Base-by-base conservation (phyloP, 495 filamentous ascomycete species). In the Penicillium daleae region DNA sequence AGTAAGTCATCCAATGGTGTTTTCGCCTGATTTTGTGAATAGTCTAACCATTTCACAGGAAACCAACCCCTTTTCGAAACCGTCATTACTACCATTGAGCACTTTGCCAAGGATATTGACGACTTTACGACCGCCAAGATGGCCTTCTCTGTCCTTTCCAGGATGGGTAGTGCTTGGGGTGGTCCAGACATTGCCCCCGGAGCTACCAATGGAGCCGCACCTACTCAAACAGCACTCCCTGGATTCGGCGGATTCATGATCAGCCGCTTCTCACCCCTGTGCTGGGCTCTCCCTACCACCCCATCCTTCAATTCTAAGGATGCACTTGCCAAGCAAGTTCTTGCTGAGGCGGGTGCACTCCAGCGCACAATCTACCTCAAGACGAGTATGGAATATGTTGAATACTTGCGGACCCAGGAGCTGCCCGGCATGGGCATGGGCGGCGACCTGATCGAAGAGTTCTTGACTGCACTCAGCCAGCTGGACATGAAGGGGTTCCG, bases 221-320 rank as follows among this genome's bases (percentile, higher is more conserved):
- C 70, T 12, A 67, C 81, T 24, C 78, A 83, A 44, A 78, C 83
- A 3, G 78, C 78, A 32, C 86, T 99, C 29, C 89, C 92, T 21
- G 96, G 95, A n/a, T 98, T 99, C 71, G 92, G 96, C 62, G 84
- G 84, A 40, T 96, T 94, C 76, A 90, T 96, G 78, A 90, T 97
- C 56, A 82, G 87, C 27, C 85, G 89, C n/a, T 94, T 99, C 76
- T 92, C 96, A 19, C 85, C 91, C 0, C 78, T 94, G 32, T 92
- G 90, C 71, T 99, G 95, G 93, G 87, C 87, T 6, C 86, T 98
- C 1, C 85, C 94, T 2, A 84, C 83, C 13, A 88, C 90, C 12
- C 78, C 87, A 4, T 84, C 85, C 15, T 97, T 98, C 80, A 89
- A 88, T 66, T 82, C 91, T 1, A 86, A 86, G 65, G 96, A 99